Evolutionary conservation across 1,284 basidiomycete genomes (phyloP), one percentile per base, ranked within the genome.

Genomic region (Pterulicium gracile): DNA sequence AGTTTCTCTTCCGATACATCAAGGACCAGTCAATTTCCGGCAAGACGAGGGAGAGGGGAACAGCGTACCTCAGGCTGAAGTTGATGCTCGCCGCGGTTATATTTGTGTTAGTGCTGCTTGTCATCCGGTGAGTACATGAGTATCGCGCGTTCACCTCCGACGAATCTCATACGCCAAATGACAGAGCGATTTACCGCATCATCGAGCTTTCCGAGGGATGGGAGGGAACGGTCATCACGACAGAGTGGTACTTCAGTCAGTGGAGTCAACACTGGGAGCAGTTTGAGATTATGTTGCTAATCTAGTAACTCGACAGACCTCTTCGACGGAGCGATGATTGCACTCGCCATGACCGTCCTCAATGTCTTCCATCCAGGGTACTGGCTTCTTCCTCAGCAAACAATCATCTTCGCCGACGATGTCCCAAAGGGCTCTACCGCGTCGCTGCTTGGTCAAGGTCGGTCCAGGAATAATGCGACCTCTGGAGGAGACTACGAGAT

Each of bases 151-250:
- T 51, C 47, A 51, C 15, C 22, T 46, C 21, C 17, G 27, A 20
- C 5, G 15, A 12, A 19, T 34, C 39, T 15, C 18, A 18, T 27
- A 23, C 35, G 18, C 23, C 22, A n/a, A 12, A 15, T 36, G 24
- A 3, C 32, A 50, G 56, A 15, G 42, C 55, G 17, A 40, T 58
- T 14, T 58, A 55, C 42, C 51, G 55, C 3, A 55, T 55, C 4
- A 50, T 56, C 19, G 56, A 58, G 46, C 53, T 58, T n/a, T 18
- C 51, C 3, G 52, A 55, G 21, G 57, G 56, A n/a, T 58, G 56
- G 56, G 43, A 24, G 15, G 57, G 56, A 4, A 35, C 22, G 3
- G 50, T 58, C 39, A 54, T 58, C 41, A 42, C 36, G 13, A 57
- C 51, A 15, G 44, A 58, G 43, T 20, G 48, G 18, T 54, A 52